These are phyloP conservation scores for Scedosporium boydii DNA, from an alignment of 2,329 filamentous ascomycete genomes.

Conservation along the genomic window DNA sequence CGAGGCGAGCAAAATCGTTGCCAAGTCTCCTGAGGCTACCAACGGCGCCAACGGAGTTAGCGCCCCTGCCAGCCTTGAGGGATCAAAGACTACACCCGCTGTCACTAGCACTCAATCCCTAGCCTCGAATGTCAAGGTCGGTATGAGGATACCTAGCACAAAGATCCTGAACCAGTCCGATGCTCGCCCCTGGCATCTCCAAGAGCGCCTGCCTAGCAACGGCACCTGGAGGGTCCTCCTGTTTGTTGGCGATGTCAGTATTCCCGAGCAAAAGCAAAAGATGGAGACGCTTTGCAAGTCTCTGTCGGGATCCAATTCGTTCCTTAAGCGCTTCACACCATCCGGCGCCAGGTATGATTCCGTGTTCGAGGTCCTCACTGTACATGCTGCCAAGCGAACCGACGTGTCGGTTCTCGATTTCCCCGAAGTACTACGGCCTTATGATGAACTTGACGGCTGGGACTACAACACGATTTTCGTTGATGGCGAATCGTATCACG, in stretches of 20 bases:
- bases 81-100: too few relatives aligned
- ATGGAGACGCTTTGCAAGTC: too few relatives aligned
- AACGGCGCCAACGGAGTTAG: neutral
- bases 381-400: slow-evolving; percentile 44
- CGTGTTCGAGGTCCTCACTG: slow-evolving; percentile 49
- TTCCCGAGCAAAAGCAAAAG: too few relatives aligned
- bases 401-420: slow-evolving; percentile 44
- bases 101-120: neutral
- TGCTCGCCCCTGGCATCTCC: slow-evolving; percentile 48
- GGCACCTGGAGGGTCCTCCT: slow-evolving; percentile 50
- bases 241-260: slow-evolving; percentile 31
- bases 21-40: neutral
- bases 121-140: slow-evolving; percentile 13
- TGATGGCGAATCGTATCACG: slow-evolving; percentile 42
- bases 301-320: too few relatives aligned
- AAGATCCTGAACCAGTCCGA: slow-evolving; percentile 51
- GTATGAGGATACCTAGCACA: slow-evolving; percentile 49
- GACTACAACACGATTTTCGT: slow-evolving; percentile 48
- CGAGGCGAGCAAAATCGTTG: neutral
- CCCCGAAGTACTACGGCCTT: slow-evolving; percentile 37
- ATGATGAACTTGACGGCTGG: slow-evolving; percentile 36
- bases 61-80: neutral
- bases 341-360: slow-evolving; percentile 8
- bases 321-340: slow-evolving; percentile 21
- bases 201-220: slow-evolving; percentile 43